Conservation (phyloP, 495 filamentous ascomycete species). For the Penicillium egyptiacum region DNA sequence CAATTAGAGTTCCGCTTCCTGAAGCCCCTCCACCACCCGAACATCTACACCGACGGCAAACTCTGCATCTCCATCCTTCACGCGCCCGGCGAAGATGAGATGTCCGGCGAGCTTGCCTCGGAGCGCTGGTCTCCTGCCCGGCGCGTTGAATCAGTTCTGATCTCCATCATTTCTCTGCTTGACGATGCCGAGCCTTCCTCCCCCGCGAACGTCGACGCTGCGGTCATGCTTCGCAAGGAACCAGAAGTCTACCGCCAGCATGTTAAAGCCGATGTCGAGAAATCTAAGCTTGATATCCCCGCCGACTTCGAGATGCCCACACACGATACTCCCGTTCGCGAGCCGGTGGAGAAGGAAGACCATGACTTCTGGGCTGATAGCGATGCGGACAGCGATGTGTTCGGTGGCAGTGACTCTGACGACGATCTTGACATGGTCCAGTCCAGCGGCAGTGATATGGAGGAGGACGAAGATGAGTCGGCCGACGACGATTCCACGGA, state of each 20-base stretch:
- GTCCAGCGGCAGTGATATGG: conserved; percentile 56
- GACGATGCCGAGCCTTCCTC: conserved; percentile 92
- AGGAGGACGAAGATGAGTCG: conserved; percentile 47
- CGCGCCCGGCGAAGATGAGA: conserved; percentile 83
- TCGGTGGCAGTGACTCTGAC: conserved; percentile 71
- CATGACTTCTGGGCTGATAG: conserved; percentile 81
- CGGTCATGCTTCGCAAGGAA: conserved; percentile 77
- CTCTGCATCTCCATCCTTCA: conserved; percentile 98
- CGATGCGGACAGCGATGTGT: conserved; percentile 72
- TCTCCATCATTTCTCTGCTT: conserved; percentile 88
- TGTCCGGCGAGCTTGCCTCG: conserved; percentile 82
- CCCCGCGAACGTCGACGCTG: conserved; percentile 92
- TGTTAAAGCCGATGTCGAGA: conserved; percentile 69
- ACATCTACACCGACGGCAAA: conserved; percentile 86
- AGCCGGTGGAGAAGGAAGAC: conserved; percentile 68
- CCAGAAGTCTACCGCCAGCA: conserved; percentile 64
- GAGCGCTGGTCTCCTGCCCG: conserved; percentile 95
- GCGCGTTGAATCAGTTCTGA: conserved; percentile 88
- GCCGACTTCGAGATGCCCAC: conserved; percentile 80
- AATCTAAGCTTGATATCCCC: conserved; percentile 76
- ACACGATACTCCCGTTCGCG: conserved; percentile 58
- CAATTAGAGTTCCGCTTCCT: conserved; percentile 74
- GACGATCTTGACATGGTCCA: conserved; percentile 56
- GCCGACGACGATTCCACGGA: not conserved
- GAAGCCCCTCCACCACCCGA: conserved; percentile 83